These are phyloP conservation scores for Penicillium canariense DNA, from an alignment of 495 filamentous ascomycete species.

Conservation along the genomic window DNA sequence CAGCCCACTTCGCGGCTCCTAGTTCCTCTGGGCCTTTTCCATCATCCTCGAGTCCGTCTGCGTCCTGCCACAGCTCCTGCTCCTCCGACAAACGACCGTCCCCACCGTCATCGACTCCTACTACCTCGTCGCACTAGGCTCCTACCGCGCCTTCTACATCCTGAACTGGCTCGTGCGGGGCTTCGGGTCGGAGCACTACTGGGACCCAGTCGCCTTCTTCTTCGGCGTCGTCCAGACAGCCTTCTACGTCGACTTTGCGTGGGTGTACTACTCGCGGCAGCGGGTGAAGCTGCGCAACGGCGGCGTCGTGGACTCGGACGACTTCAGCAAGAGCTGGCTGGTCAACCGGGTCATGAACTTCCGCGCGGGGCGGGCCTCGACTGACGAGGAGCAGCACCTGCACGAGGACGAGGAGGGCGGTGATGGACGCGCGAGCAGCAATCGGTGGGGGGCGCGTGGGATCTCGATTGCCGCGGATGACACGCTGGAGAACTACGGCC, in stretches of 20 bases:
- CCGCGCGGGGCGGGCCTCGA: constrained; percentile 29
- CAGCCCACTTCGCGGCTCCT: neutral
- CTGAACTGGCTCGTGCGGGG: constrained; percentile 83
- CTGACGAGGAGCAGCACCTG: constrained; percentile 41
- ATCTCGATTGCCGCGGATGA: constrained; percentile 83
- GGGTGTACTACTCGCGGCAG: constrained; percentile 94
- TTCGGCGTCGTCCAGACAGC: constrained; percentile 90
- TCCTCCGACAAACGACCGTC: constrained; percentile 89
- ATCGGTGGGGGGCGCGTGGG: constrained; percentile 71
- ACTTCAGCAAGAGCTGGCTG: constrained; percentile 80
- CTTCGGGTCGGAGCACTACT: constrained; percentile 53
- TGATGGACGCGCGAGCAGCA: constrained; percentile 32
- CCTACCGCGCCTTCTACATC: constrained; percentile 88
- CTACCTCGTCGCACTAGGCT: constrained; percentile 84
- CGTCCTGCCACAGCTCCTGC: constrained; percentile 85
- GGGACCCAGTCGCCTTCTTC: constrained; percentile 70
- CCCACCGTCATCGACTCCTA: constrained; percentile 95
- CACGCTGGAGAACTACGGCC: constrained; percentile 55
- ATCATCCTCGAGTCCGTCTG: constrained; percentile 87
- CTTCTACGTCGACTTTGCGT: constrained; percentile 91
- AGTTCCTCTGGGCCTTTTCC: constrained; percentile 82
- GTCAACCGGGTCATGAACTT: constrained; percentile 47
- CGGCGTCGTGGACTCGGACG: constrained; percentile 90
- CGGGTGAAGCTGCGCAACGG: constrained; percentile 90
- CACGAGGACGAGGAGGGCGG: constrained; percentile 35